phyloP scores from a whole-genome alignment of 768 basidiomycete species.

The Exidia glandulosa region DNA sequence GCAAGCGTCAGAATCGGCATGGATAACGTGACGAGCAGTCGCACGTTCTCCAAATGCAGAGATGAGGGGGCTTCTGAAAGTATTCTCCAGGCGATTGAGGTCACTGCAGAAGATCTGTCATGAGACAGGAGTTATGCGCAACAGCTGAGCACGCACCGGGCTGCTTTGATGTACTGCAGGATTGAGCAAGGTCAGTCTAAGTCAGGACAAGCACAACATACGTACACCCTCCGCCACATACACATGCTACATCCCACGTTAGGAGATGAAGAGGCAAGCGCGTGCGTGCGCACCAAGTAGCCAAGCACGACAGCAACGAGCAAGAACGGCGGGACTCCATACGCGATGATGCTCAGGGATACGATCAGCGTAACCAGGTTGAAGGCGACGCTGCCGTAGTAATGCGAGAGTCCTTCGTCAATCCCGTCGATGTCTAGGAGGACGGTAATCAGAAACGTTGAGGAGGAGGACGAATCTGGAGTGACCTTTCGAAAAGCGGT shows the following conservation, averaged over 20 bases:
- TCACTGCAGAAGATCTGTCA: conserved; percentile 2
- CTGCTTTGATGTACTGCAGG: neutral
- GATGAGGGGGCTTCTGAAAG: neutral
- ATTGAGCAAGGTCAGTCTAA: neutral
- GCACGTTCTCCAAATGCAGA: conserved; percentile 8
- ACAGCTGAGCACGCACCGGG: neutral
- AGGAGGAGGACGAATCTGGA: neutral
- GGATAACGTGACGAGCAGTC: conserved; percentile 12
- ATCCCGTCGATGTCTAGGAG: conserved; percentile 16
- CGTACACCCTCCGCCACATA: neutral
- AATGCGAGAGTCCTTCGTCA: conserved; percentile 14
- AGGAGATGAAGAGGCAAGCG: neutral
- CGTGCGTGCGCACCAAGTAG: neutral
- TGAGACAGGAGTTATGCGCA: no score
- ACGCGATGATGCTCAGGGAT: conserved; percentile 10
- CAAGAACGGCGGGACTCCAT: conserved; percentile 4
- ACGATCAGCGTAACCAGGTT: conserved; percentile 11
- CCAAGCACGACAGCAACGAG: conserved; percentile 4
- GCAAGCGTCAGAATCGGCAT: conserved; percentile 2
- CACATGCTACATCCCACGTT: neutral
- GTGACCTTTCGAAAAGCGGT: conserved; percentile 1
- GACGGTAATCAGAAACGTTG: neutral
- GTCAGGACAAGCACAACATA: neutral
- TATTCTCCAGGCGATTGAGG: neutral
- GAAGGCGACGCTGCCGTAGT: conserved; percentile 16